Percentiles rank a stretch among this genome's conserved stretches.
Conservation (phyloP, 2,329 filamentous ascomycete species). For the Nemania sp. region DNA sequence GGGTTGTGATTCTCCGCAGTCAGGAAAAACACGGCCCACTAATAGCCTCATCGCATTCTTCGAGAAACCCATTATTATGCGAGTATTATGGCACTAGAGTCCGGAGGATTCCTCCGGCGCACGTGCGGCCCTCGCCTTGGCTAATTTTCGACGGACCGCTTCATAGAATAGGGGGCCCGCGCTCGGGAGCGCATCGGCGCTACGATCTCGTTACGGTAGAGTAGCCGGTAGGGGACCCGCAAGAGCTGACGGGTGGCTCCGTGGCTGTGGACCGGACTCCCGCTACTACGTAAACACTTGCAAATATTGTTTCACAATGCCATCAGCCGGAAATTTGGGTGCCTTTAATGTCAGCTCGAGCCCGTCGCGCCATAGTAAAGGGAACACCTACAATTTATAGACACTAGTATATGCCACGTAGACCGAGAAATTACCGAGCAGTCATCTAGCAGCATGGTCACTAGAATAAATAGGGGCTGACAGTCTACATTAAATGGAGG, state of each 20-base stretch:
- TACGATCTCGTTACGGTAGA: conserved; percentile 16
- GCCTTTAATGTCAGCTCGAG: no score
- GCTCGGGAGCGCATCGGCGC: background rate
- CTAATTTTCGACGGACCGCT: conserved; percentile 8
- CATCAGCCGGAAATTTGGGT: background rate
- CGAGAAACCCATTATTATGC: conserved; percentile 1
- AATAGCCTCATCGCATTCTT: background rate
- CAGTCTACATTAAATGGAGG: no score
- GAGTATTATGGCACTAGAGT: conserved; percentile 1
- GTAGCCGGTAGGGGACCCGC: conserved; percentile 8
- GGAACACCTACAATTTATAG: background rate
- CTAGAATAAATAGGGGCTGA: background rate
- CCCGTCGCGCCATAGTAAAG: background rate
- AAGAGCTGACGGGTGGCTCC: background rate
- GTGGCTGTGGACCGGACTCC: background rate
- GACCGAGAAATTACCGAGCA: background rate
- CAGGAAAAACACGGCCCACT: conserved; percentile 17
- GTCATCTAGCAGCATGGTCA: background rate
- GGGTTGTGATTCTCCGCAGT: conserved; percentile 10
- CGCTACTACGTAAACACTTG: background rate
- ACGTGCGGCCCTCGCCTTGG: background rate
- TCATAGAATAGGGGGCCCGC: background rate
- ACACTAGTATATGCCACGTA: background rate
- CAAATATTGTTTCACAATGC: background rate
- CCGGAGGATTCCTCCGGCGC: conserved; percentile 13